Evolutionary conservation across 1,139 yeast genomes (phyloP).

Genomic region (Yamadazyma siamensis): DNA sequence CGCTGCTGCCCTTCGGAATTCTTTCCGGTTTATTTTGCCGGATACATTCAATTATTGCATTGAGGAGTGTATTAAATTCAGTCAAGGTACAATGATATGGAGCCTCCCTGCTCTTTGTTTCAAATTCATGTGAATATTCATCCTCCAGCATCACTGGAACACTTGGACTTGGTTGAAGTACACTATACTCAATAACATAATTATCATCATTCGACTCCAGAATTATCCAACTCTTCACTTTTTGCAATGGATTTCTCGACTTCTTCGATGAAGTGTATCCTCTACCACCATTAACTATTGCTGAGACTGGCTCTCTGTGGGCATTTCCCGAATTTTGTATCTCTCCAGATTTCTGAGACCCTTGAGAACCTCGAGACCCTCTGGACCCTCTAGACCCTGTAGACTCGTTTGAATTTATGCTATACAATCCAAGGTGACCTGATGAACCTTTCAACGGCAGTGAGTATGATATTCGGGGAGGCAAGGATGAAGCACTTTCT

Average conservation of each 20-base stretch:
- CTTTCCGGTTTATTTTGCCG: conserved; percentile 40
- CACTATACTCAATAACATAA: conserved; percentile 26
- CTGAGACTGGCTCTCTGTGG: no score
- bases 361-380: background rate
- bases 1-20: conserved; percentile 67
- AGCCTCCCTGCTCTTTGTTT: conserved; percentile 1
- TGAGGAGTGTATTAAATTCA: conserved; percentile 21
- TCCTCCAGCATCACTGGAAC: conserved; percentile 16
- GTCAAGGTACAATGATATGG: conserved; percentile 16
- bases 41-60: conserved; percentile 20
- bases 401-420: background rate
- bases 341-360: background rate
- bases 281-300: no score
- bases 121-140: conserved; percentile 16
- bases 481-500: conserved; percentile 2
- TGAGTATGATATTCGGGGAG: background rate
- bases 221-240: conserved; percentile 7
- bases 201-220: conserved; percentile 6
- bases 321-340: no score
- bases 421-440: no score
- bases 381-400: background rate
- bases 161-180: conserved; percentile 20
- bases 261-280: background rate
- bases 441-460: no score
- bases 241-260: conserved; percentile 3